Conservation (phyloP, 2,329 filamentous ascomycete genomes). For the Ilyonectria robusta region DNA sequence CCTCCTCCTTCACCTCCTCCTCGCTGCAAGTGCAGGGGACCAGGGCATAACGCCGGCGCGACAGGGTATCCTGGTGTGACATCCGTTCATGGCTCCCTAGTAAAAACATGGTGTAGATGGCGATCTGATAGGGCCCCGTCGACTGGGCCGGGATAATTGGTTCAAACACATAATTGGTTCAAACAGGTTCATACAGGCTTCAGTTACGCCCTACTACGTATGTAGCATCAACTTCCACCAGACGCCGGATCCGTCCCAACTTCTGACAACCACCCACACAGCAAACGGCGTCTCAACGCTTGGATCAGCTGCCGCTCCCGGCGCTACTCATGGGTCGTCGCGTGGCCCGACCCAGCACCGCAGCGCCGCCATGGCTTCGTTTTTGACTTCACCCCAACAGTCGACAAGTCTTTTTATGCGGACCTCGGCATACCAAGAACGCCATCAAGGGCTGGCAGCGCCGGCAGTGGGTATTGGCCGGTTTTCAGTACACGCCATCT, state of each 20-base stretch:
- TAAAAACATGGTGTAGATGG: constrained; percentile 32
- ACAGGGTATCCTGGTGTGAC: constrained; percentile 28
- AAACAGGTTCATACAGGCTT: constrained; percentile 28
- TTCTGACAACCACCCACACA: constrained; percentile 41
- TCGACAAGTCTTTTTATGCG: constrained; percentile 24
- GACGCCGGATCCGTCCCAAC: constrained; percentile 40
- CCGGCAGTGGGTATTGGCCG: constrained; percentile 16
- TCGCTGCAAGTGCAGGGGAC: constrained; percentile 11
- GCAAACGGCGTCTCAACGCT: constrained; percentile 42
- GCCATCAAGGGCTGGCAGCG: constrained; percentile 12
- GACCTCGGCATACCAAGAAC: constrained; percentile 20
- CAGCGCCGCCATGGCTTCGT: constrained; percentile 38
- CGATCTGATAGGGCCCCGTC: constrained; percentile 45
- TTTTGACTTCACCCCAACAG: constrained; percentile 39
- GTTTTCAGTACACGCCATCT: constrained; percentile 15
- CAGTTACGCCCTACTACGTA: constrained; percentile 28
- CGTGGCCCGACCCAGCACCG: constrained; percentile 44
- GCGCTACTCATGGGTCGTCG: constrained; percentile 45
- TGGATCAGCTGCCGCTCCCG: constrained; percentile 42
- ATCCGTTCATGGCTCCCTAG: constrained; percentile 24
- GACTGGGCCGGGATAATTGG: constrained; percentile 33
- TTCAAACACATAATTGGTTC: constrained; percentile 27
- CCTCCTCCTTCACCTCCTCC: constrained; percentile 14
- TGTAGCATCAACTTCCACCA: constrained; percentile 29
- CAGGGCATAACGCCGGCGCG: constrained; percentile 16